Evolutionary conservation across 78 protist genomes (phyloP).

Genomic region (Dictyostelium firmibasis): DNA sequence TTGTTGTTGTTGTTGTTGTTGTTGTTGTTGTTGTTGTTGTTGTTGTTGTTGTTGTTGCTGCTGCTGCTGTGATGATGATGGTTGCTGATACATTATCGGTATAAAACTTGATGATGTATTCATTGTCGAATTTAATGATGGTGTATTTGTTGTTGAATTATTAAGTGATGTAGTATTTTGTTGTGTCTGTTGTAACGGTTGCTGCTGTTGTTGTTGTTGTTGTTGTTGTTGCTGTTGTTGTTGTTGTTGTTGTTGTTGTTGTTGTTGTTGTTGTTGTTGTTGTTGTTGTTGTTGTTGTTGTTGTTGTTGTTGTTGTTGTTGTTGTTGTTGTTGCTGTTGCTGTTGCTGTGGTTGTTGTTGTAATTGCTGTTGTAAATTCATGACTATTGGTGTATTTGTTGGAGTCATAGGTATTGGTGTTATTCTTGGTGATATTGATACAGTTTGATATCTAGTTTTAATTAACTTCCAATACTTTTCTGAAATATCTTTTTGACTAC

Average conservation of each 20-base stretch:
- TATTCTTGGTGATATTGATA: background rate
- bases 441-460: constrained; percentile 39
- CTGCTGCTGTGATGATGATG: too few species aligned
- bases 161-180: background rate
- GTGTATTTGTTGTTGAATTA: background rate
- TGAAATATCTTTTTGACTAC: constrained; percentile 41
- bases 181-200: background rate
- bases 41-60: too few species aligned
- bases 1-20: background rate
- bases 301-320: background rate
- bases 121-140: background rate
- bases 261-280: background rate
- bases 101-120: constrained; percentile 5
- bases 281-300: background rate
- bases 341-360: background rate
- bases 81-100: constrained; percentile 18
- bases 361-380: background rate
- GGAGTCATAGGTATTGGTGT: background rate
- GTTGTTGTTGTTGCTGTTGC: background rate
- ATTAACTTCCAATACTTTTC: constrained; percentile 31
- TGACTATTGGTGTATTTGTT: background rate
- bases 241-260: background rate
- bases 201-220: background rate
- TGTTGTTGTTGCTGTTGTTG: background rate
- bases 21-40: too few species aligned